Evolutionary conservation across 176 grass and related monocot species (phyloP), one percentile per base, ranked within the genome.

Genomic region (Pharus latifolius): DNA sequence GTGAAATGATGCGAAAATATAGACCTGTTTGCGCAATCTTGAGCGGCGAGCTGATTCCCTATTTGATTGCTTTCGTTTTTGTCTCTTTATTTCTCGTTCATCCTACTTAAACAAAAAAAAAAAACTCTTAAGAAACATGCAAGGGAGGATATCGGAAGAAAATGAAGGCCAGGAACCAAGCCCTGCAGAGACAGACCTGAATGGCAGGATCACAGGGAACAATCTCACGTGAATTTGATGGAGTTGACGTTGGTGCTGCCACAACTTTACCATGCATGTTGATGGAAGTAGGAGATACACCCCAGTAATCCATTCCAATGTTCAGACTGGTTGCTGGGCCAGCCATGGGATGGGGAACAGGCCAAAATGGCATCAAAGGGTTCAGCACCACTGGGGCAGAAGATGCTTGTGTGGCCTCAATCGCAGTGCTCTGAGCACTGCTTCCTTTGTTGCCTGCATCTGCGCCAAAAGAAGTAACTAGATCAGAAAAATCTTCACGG

Each of bases 1-100:
- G 20, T 18, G 15, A 63, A 78, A 55, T 49, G 19, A 24, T 62
- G n/a, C 45, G 74, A 48, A 51, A 45, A 54, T 41, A 63, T 56
- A 83, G 30, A 83, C 85, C 79, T 87, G 85, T 18, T 87, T 87
- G 69, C 85, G 79, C 30, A 87, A 69, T 63, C 85, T 82, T 74
- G 85, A 87, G 11, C 69, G 85, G 10, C 85, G 79, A 78, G 85
- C 85, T 69, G 85, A 87, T 69, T 87, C 79, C 61, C 85, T 87
- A 61, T 87, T 87, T 56, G 85, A 87, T 83, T 79, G 85, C 17
- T 87, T 87, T 63, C 85, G 53, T 26, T 82, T 87, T 63, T 83
- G 79, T 74, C 69, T 83, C 69, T 83, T 87, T 68, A 83, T 14
- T 74, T 87, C 85, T 63, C 85, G 74, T 19, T 74, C 79, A n/a